Base-by-base conservation (phyloP, 2,329 filamentous ascomycete species). In the Penicillium sp. region DNA sequence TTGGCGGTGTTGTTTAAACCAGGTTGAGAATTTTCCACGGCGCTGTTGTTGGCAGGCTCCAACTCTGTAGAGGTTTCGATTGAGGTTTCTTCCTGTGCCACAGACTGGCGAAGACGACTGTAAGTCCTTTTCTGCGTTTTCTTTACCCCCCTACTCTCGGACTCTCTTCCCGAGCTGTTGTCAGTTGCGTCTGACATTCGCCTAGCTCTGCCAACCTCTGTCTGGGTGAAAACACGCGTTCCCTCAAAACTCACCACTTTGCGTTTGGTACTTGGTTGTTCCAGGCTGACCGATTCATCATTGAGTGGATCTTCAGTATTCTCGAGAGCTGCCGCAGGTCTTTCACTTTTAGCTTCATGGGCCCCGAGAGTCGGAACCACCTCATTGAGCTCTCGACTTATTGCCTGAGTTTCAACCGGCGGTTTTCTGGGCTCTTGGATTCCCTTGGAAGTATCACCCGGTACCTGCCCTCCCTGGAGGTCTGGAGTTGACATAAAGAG, bases 201-300 rank as follows among this genome's bases (percentile, higher is more conserved):
- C 50, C 43, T 45, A 26, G 46, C 19, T 41, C 35, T 46, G 34
- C 30, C 47, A 34, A 36, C 14, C 11, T 53, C 43, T 39, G 49
- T 45, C 14, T 53, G 26, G 11, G 46, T 38, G n/a, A 30, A 16
- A 30, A 42, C 9, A 10, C 27, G 50, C 9, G 36, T 19, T 13
- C 46, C 39, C 13, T 61, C 57, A 19, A 69, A 70, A 14, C 62
- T 66, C 35, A 69, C 66, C 9, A 58, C 55, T 46, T 69, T 70
- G 9, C 60, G 59, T 45, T 61, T 67, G 14, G 34, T 42, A 30
- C 41, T 47, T 4, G 32, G 7, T 4, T 38, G 44, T 32, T 53
- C 45, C 4, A 16, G 14, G 10, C 47, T 54, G 41, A 5, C n/a
- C 34, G 41, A 14, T 29, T 41, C 41, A 41, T 56, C 30, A 11